Percentiles rank a stretch among this genome's conserved stretches.
Evolutionary conservation across 805 yeast genomes (phyloP).

Genomic region (Suhomyces prunicola): DNA sequence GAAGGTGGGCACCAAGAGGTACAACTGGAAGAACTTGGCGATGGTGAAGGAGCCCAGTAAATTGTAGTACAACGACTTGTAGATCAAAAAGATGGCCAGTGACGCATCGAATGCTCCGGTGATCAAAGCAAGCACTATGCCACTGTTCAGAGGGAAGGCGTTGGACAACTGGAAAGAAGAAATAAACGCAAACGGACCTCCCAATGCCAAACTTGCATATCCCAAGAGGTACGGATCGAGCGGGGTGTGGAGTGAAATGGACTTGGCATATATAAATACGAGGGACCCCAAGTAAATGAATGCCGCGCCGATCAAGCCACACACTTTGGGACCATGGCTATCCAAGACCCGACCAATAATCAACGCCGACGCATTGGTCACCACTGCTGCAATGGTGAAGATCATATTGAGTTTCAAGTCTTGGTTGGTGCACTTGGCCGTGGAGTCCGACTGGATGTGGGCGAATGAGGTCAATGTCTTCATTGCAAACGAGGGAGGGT

Average conservation of each 20-base stretch:
- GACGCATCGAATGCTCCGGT: slow-evolving; percentile 62
- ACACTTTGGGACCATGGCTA: slow-evolving; percentile 48
- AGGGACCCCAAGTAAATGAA: slow-evolving; percentile 46
- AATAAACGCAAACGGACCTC: slow-evolving; percentile 57
- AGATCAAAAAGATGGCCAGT: slow-evolving; percentile 51
- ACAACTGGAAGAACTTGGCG: slow-evolving; percentile 44
- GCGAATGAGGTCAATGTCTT: not conserved
- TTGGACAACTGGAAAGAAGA: slow-evolving; percentile 57
- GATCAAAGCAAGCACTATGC: slow-evolving; percentile 49
- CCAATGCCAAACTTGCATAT: slow-evolving; percentile 51
- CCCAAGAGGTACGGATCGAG: slow-evolving; percentile 54
- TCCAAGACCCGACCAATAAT: slow-evolving; percentile 50
- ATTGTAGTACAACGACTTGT: slow-evolving; percentile 38
- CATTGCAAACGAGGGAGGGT: slow-evolving; percentile 3
- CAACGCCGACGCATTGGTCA: slow-evolving; percentile 54
- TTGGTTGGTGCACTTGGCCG: slow-evolving; percentile 47
- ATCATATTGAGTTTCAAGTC: slow-evolving; percentile 56
- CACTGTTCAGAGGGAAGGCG: slow-evolving; percentile 52
- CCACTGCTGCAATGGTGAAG: slow-evolving; percentile 56
- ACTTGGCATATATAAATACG: slow-evolving; percentile 42
- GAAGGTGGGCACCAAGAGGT: slow-evolving; percentile 48
- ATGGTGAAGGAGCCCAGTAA: slow-evolving; percentile 36
- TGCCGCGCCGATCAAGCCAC: slow-evolving; percentile 51
- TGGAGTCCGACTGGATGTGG: not conserved
- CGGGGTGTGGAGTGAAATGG: slow-evolving; percentile 12